phyloP scores from a whole-genome alignment of 768 basidiomycete species.

The Pisolithus tinctorius region DNA sequence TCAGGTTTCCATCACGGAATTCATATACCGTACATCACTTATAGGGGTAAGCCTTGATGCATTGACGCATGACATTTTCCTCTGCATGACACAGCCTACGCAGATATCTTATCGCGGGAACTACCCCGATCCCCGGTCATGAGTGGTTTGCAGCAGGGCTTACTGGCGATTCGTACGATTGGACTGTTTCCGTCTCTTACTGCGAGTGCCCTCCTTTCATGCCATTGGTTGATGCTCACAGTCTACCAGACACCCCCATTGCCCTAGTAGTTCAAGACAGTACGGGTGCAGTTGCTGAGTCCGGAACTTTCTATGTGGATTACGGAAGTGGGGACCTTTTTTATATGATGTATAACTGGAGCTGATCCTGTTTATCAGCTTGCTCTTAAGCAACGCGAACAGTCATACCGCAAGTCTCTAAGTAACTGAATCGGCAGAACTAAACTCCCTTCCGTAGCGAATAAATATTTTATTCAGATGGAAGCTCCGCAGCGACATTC shows the following conservation, averaged over 20 bases:
- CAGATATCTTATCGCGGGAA: not conserved
- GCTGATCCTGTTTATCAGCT: not conserved
- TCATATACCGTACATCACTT: not conserved
- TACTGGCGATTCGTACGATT: not conserved
- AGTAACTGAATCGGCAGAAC: no score
- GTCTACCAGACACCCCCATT: not conserved
- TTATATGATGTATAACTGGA: not conserved
- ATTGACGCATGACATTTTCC: not conserved
- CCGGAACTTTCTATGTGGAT: not conserved
- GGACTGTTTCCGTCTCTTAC: not conserved
- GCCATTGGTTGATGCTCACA: not conserved
- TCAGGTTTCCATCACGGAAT: not conserved
- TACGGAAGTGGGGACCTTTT: not conserved
- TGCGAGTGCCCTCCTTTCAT: not conserved
- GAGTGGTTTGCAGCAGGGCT: not conserved
- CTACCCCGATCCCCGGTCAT: not conserved
- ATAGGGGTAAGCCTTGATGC: not conserved
- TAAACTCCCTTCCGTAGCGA: no score
- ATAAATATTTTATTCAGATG: no score
- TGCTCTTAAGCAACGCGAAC: not conserved
- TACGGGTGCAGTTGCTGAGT: not conserved
- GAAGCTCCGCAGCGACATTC: no score
- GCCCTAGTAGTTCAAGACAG: constrained; percentile 1
- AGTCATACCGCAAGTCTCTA: no score
- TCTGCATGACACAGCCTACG: not conserved